phyloP scores from a whole-genome alignment of 805 yeast genomes.

The Saturnispora dispora region DNA sequence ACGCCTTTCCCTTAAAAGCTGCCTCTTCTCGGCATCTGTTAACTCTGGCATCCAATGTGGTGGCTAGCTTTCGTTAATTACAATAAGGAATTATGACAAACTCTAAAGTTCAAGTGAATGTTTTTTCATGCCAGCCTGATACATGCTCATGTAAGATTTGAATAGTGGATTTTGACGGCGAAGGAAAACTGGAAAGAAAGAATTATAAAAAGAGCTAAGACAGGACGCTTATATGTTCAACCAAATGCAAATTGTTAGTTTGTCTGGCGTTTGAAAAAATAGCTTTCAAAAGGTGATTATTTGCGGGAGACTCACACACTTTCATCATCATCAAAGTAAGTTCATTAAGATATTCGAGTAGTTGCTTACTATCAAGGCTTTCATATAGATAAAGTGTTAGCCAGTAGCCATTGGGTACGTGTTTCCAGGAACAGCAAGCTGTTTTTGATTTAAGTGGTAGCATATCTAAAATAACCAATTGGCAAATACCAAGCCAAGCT shows the following conservation, averaged over 20 bases:
- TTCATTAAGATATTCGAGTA: not conserved
- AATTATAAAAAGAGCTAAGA: not conserved
- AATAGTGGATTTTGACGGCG: not conserved
- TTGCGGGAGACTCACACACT: not conserved
- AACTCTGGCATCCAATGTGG: constrained; percentile 18
- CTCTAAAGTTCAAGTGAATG: not conserved
- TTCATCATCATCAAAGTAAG: not conserved
- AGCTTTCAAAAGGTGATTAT: not conserved
- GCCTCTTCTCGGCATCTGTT: constrained; percentile 50
- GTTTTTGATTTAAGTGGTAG: not conserved
- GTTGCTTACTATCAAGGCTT: not conserved
- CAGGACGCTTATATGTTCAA: not conserved
- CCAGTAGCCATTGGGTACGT: not conserved
- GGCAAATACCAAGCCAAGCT: constrained; percentile 3
- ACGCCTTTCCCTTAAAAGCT: constrained; percentile 51
- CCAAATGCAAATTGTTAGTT: not conserved
- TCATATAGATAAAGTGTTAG: not conserved
- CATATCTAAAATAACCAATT: not conserved
- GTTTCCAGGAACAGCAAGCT: constrained; percentile 8
- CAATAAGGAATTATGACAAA: not conserved
- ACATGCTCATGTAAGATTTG: not conserved
- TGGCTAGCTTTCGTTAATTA: not conserved
- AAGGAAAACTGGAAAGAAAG: not conserved
- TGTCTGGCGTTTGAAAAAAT: not conserved
- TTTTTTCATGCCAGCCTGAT: not conserved